phyloP scores from a whole-genome alignment of 768 basidiomycete species.

The Tylopilus balloui region DNA sequence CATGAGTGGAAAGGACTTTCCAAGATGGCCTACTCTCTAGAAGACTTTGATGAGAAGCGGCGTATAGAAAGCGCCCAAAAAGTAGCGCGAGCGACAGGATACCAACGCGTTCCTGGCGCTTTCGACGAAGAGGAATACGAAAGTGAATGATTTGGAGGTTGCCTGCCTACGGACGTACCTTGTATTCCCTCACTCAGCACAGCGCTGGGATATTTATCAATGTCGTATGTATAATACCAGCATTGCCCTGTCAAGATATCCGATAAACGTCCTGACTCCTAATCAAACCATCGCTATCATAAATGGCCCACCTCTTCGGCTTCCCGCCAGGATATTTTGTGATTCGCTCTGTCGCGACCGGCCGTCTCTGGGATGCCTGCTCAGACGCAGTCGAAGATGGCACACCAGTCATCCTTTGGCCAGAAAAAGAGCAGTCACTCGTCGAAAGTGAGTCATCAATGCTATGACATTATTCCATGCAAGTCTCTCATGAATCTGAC shows the following conservation, averaged over 20 bases:
- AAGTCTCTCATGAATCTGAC: constrained; percentile 10
- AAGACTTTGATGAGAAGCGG: constrained; percentile 70
- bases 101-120: constrained; percentile 25
- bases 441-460: constrained; percentile 59
- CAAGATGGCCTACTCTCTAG: constrained; percentile 60
- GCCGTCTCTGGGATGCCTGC: constrained; percentile 35
- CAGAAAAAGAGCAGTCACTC: constrained; percentile 68
- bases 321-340: constrained; percentile 41
- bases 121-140: constrained; percentile 25
- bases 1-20: constrained; percentile 96
- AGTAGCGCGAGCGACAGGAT: constrained; percentile 5
- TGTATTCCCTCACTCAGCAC: no score
- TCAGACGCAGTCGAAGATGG: constrained; percentile 35
- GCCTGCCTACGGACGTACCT: not conserved
- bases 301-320: constrained; percentile 27
- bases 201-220: no score
- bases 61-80: constrained; percentile 32
- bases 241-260: not conserved
- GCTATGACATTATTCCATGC: not conserved
- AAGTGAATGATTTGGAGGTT: constrained; percentile 3
- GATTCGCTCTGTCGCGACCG: constrained; percentile 35
- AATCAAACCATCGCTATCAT: not conserved
- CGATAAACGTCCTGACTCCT: constrained; percentile 1
- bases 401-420: constrained; percentile 55
- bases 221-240: no score